These are phyloP conservation scores for Solanum chmielewskii DNA, from an alignment of 257 asterid species.

Conservation along the genomic window DNA sequence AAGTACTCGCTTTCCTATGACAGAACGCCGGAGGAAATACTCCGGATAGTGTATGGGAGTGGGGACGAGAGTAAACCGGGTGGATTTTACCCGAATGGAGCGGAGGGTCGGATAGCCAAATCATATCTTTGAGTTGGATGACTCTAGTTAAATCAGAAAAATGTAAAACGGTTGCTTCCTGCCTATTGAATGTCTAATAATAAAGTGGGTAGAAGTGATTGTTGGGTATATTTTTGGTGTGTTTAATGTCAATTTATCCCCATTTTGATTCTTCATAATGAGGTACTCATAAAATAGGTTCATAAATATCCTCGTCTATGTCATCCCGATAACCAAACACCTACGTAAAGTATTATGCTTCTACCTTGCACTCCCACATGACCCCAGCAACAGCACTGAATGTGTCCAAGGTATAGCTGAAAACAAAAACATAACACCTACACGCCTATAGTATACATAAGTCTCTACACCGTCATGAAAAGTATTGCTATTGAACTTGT, in stretches of 20 bases:
- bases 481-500: neutral
- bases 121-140: constrained; percentile 18
- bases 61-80: constrained; percentile 54
- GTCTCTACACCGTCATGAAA: neutral
- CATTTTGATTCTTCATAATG: neutral
- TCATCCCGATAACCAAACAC: neutral
- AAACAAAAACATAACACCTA: neutral
- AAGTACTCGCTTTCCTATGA: constrained; percentile 35
- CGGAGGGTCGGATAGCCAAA: constrained; percentile 49
- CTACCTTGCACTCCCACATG: neutral
- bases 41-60: constrained; percentile 53
- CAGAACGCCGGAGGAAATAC: constrained; percentile 63
- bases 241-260: neutral
- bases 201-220: neutral
- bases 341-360: neutral
- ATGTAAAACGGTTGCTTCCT: neutral
- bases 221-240: neutral
- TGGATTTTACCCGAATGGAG: constrained; percentile 76
- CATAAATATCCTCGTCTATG: neutral
- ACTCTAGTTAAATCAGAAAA: neutral
- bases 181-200: neutral
- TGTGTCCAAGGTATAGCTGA: neutral
- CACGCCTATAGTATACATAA: neutral
- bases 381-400: neutral
- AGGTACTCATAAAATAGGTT: neutral